These are phyloP conservation scores for Eutypa lata DNA, from an alignment of 2,329 filamentous ascomycete species.

Conservation along the genomic window DNA sequence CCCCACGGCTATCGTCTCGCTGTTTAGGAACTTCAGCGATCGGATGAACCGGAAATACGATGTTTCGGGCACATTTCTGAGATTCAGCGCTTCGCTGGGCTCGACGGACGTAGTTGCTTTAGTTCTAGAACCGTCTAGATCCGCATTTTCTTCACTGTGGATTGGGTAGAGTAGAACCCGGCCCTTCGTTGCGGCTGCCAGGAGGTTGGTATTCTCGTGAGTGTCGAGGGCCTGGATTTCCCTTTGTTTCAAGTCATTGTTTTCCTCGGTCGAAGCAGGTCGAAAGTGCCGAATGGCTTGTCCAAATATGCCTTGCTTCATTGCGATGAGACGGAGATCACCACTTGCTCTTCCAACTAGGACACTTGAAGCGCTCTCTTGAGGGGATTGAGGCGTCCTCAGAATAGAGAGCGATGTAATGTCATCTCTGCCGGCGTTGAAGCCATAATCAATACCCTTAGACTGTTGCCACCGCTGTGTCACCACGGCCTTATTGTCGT, in stretches of 20 bases:
- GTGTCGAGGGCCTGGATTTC: constrained; percentile 36
- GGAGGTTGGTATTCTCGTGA: constrained; percentile 16
- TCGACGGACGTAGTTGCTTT: constrained; percentile 8
- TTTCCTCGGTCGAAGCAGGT: constrained; percentile 3
- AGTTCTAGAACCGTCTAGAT: constrained; percentile 1
- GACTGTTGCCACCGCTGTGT: constrained; percentile 35
- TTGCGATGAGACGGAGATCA: constrained; percentile 42
- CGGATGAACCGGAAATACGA: constrained; percentile 26
- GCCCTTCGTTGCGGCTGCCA: constrained; percentile 33
- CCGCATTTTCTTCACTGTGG: constrained; percentile 5
- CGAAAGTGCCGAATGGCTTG: constrained; percentile 20
- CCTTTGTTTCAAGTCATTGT: constrained; percentile 13
- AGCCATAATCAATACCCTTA: constrained; percentile 36
- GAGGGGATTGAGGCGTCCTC: constrained; percentile 22
- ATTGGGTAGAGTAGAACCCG: constrained; percentile 33
- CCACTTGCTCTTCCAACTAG: constrained; percentile 50
- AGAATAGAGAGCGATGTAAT: constrained; percentile 46
- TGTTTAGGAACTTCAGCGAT: constrained; percentile 43
- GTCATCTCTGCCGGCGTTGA: constrained; percentile 45
- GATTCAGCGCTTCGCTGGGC: constrained; percentile 15
- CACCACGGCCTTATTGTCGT: constrained; percentile 8
- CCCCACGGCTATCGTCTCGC: constrained; percentile 42
- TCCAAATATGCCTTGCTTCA: constrained; percentile 31
- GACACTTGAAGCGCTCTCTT: constrained; percentile 28
- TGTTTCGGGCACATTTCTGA: constrained; percentile 13